These are phyloP conservation scores for Wolfiporia cocos DNA, from an alignment of 1,284 basidiomycete genomes.

Conservation along the genomic window DNA sequence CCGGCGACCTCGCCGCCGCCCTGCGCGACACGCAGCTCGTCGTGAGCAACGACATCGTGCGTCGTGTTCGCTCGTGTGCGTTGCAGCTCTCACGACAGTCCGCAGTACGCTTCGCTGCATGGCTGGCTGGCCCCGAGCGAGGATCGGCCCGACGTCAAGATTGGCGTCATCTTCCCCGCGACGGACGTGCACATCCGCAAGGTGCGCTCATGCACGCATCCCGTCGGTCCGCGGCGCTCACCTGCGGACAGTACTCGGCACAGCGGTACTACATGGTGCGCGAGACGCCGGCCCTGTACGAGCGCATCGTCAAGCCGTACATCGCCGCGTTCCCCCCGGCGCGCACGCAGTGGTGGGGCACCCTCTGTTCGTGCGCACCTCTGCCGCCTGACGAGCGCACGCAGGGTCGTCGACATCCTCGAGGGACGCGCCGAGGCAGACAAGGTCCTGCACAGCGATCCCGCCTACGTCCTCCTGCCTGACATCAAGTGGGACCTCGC, in stretches of 20 bases:
- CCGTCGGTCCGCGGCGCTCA: not conserved
- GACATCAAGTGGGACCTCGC: conserved; percentile 95
- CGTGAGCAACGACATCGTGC: conserved; percentile 43
- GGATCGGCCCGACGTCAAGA: conserved; percentile 41
- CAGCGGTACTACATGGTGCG: conserved; percentile 71
- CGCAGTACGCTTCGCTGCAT: conserved; percentile 37
- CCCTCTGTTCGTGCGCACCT: not conserved
- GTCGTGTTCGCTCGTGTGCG: conserved; percentile 1
- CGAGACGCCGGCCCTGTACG: conserved; percentile 78
- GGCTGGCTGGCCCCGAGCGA: conserved; percentile 33
- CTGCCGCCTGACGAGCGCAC: not conserved
- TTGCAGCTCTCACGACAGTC: not conserved
- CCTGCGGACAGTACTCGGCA: conserved; percentile 63
- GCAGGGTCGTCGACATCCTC: conserved; percentile 86
- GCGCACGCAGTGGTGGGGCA: conserved; percentile 72
- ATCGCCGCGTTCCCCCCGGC: conserved; percentile 68
- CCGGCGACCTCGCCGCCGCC: conserved; percentile 11
- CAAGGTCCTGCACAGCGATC: conserved; percentile 57
- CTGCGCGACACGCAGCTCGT: conserved; percentile 30
- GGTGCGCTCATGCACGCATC: conserved; percentile 26
- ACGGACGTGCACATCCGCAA: conserved; percentile 82
- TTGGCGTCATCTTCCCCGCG: conserved; percentile 78
- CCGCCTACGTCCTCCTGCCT: conserved; percentile 79
- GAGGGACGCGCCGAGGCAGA: conserved; percentile 76
- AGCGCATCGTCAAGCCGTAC: conserved; percentile 69